Evolutionary conservation across 495 filamentous ascomycete genomes (phyloP).

Genomic region (Trichocladium antarcticum): DNA sequence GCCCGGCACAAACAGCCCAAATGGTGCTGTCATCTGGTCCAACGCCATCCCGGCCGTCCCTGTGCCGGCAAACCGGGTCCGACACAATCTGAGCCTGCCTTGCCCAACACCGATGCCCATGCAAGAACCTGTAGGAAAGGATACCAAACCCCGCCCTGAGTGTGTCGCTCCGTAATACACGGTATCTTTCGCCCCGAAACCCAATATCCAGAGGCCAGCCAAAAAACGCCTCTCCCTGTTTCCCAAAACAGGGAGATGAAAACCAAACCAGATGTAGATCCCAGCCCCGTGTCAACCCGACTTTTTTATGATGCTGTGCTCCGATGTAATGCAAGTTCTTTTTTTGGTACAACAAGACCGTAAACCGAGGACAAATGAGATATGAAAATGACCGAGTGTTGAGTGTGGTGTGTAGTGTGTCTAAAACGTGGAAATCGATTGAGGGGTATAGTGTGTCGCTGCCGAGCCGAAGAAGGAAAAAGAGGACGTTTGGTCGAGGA

Average conservation of each 20-base stretch:
- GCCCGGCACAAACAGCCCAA: conserved; percentile 3
- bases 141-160: conserved; percentile 27
- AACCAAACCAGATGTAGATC: conserved; percentile 23
- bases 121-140: conserved; percentile 29
- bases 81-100: conserved; percentile 13
- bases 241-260: conserved; percentile 25
- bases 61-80: conserved; percentile 3
- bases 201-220: conserved; percentile 15
- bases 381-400: conserved; percentile 5
- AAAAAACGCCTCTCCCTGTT: conserved; percentile 26
- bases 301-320: conserved; percentile 44
- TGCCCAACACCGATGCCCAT: conserved; percentile 9
- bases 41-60: conserved; percentile 13
- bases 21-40: conserved; percentile 3
- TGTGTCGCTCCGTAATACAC: conserved; percentile 27
- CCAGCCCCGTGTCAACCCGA: conserved; percentile 17
- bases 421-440: conserved; percentile 16
- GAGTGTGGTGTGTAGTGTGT: conserved; percentile 22
- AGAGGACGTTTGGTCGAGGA: neutral
- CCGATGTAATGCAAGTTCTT: conserved; percentile 39
- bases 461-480: conserved; percentile 12
- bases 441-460: conserved; percentile 27
- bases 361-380: conserved; percentile 25
- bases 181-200: conserved; percentile 14
- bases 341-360: conserved; percentile 39